Evolutionary conservation across 495 filamentous ascomycete species (phyloP).

Genomic region (Podospora pseudopauciseta): DNA sequence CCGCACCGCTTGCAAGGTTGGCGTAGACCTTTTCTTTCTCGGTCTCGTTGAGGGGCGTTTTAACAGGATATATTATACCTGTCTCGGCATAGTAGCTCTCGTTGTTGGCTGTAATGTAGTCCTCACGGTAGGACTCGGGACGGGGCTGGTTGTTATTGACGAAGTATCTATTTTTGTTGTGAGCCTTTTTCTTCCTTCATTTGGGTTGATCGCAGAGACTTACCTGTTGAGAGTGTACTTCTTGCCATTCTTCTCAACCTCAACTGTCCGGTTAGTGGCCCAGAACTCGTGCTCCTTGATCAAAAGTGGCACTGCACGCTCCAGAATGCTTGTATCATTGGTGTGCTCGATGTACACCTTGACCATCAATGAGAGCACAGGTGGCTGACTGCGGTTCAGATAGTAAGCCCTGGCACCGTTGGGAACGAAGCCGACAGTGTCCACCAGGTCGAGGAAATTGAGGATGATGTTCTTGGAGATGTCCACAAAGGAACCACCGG

Average conservation of each 20-base stretch:
- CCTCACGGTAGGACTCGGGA: conserved; percentile 49
- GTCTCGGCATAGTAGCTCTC: conserved; percentile 41
- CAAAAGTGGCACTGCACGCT: conserved; percentile 44
- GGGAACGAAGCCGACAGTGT: conserved; percentile 49
- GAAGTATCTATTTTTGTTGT: conserved; percentile 31
- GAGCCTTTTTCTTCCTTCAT: neutral
- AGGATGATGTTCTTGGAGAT: conserved; percentile 51
- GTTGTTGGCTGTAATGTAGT: conserved; percentile 47
- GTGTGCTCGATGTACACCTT: conserved; percentile 47
- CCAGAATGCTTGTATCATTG: conserved; percentile 47
- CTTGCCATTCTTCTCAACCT: conserved; percentile 32
- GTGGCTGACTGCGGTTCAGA: conserved; percentile 48
- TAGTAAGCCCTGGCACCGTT: conserved; percentile 50
- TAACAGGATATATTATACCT: conserved; percentile 49
- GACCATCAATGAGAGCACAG: conserved; percentile 49
- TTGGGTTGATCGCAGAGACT: conserved; percentile 10
- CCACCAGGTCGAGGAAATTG: conserved; percentile 50
- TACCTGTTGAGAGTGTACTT: conserved; percentile 43
- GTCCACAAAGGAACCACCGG: conserved; percentile 44
- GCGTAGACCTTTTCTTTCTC: conserved; percentile 41
- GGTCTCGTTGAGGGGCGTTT: conserved; percentile 35
- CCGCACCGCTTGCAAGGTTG: conserved; percentile 48
- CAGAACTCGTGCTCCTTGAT: conserved; percentile 50
- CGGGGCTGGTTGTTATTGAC: conserved; percentile 49
- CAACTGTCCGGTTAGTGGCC: conserved; percentile 42